Percentiles rank a stretch among this genome's conserved stretches.
Conservation (phyloP, 1,284 basidiomycete genomes). For the Sporisorium iseilematis-ciliati region DNA sequence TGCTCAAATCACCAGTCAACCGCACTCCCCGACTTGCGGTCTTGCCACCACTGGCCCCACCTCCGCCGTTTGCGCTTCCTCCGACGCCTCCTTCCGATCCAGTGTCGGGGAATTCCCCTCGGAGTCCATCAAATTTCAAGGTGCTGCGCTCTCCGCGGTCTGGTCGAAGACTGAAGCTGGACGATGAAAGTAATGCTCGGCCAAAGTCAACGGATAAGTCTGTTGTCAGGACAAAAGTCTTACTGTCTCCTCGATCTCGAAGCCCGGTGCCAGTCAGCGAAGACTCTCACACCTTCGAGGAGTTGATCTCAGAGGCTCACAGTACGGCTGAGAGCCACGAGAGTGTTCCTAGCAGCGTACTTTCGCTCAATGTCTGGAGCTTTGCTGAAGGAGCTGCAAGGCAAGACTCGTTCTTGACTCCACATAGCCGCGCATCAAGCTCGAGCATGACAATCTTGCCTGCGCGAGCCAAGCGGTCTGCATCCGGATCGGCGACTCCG, state of each 20-base stretch:
- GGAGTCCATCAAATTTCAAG: neutral
- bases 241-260: neutral
- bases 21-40: conserved; percentile 9
- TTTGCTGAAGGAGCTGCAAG: conserved; percentile 10
- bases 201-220: neutral
- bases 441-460: too few species aligned
- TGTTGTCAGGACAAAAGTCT: neutral
- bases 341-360: conserved; percentile 19
- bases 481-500: neutral
- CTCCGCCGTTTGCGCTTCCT: conserved; percentile 33
- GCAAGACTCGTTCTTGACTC: conserved; percentile 10
- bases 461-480: neutral
- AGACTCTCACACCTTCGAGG: neutral
- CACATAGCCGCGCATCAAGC: neutral
- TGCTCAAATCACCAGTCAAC: neutral
- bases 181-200: neutral
- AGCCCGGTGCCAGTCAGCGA: neutral
- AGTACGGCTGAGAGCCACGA: conserved; percentile 15
- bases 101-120: neutral
- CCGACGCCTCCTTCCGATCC: conserved; percentile 15
- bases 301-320: neutral
- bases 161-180: neutral
- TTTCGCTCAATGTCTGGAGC: conserved; percentile 13
- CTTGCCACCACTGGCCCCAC: conserved; percentile 24
- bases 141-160: neutral